Conservation (phyloP, 2,329 filamentous ascomycete genomes). For the Tolypocladium paradoxum region DNA sequence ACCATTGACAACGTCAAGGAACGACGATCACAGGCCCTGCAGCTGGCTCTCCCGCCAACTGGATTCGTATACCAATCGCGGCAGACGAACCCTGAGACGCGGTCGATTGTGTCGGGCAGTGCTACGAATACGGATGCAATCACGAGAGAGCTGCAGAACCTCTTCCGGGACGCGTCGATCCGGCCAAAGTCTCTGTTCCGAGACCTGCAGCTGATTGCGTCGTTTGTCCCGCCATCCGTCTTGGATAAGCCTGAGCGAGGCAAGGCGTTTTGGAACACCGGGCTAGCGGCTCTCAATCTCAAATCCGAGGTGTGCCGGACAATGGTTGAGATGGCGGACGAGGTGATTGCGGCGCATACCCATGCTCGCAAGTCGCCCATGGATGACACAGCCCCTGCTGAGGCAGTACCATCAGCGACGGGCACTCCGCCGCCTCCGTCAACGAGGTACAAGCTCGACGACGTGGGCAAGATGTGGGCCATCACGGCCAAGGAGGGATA, state of each 20-base stretch:
- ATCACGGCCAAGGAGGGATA: slow-evolving; percentile 85
- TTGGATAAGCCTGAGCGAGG: slow-evolving; percentile 52
- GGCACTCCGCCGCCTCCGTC: slow-evolving; percentile 36
- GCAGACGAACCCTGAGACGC: slow-evolving; percentile 35
- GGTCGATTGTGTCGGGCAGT: slow-evolving; percentile 37
- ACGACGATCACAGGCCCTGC: slow-evolving; percentile 45
- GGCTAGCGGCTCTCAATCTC: slow-evolving; percentile 74
- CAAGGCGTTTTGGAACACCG: slow-evolving; percentile 85
- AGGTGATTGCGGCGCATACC: slow-evolving; percentile 50
- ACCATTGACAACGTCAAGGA: slow-evolving; percentile 62
- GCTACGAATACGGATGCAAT: slow-evolving; percentile 52
- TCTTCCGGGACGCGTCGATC: slow-evolving; percentile 57
- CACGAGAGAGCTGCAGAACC: slow-evolving; percentile 52
- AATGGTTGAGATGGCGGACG: slow-evolving; percentile 54
- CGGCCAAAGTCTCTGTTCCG: slow-evolving; percentile 74
- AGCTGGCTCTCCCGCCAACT: slow-evolving; percentile 16
- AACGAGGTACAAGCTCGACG: slow-evolving; percentile 59
- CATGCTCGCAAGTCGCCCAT: slow-evolving; percentile 42
- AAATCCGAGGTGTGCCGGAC: slow-evolving; percentile 81
- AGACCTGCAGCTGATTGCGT: slow-evolving; percentile 65
- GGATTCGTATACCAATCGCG: slow-evolving; percentile 22
- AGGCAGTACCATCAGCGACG: slow-evolving; percentile 22
- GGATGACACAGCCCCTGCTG: slow-evolving; percentile 16
- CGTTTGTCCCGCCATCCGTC: slow-evolving; percentile 50
- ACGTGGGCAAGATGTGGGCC: slow-evolving; percentile 81